A percentile compares a stretch with the other conserved stretches of the same genome.
Conservation (phyloP, 129 eudicot species). For the Artemisia argyi region DNA sequence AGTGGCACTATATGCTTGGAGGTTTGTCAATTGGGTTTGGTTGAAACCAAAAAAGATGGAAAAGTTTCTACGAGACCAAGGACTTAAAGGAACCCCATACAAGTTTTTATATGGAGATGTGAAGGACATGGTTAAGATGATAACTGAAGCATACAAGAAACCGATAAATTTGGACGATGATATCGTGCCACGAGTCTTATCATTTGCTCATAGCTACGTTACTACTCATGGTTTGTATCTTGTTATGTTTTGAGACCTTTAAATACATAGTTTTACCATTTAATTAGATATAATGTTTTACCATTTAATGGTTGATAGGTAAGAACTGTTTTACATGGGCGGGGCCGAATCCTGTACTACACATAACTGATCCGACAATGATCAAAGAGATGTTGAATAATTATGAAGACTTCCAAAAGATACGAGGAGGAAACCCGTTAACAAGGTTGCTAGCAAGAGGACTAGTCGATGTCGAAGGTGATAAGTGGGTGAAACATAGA, state of each 20-base stretch:
- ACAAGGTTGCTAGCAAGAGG: conserved; percentile 27
- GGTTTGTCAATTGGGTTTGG: not conserved
- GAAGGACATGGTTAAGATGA: conserved; percentile 41
- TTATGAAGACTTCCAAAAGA: conserved; percentile 26
- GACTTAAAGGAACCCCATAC: conserved; percentile 56
- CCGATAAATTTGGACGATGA: conserved; percentile 50
- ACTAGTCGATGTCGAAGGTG: conserved; percentile 28
- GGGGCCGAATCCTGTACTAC: conserved; percentile 32
- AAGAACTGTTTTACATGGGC: conserved; percentile 38
- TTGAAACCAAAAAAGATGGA: no score
- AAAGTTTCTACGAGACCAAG: conserved; percentile 33
- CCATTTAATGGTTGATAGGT: conserved; percentile 20
- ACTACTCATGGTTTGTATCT: conserved; percentile 41
- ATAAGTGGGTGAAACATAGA: conserved; percentile 37
- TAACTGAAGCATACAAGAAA: conserved; percentile 48
- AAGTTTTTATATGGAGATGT: conserved; percentile 55
- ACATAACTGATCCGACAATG: conserved; percentile 29
- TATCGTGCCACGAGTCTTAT: conserved; percentile 52
- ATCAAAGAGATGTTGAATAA: conserved; percentile 26
- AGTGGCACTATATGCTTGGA: conserved; percentile 9
- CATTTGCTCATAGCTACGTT: conserved; percentile 48
- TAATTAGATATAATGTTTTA: no score
- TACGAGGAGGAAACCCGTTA: conserved; percentile 34
- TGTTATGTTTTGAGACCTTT: no score
- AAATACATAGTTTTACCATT: no score